Evolutionary conservation across 106 monocot genomes (phyloP), one percentile per base, ranked within the genome.

Genomic region (Iris macrosiphon): DNA sequence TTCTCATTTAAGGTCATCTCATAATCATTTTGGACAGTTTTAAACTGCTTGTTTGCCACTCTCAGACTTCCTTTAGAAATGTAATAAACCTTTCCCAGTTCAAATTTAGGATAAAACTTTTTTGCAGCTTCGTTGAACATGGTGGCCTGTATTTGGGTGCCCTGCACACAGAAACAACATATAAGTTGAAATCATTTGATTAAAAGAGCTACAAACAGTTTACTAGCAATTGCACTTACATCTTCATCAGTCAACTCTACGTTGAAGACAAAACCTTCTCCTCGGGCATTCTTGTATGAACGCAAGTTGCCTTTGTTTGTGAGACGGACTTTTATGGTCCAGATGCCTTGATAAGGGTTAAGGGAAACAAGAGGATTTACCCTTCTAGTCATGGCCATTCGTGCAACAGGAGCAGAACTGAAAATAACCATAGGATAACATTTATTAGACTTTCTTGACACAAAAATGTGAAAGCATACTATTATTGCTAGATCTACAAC

Each of bases 51-150:
- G 51, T 98, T 98, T 57, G 90, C 98, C 62, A 91, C 69, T 59
- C 58, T 87, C 12, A 98, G 83, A 29, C 72, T 73, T 24, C 91
- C 88, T 60, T 79, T 94, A 6, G 89, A 81, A 49, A 91, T 71
- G 57, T 98, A 87, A 47, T 98, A 98, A 4, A 98, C 90, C 64
- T 87, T 98, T 45, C 98, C 87, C 42, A 83, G 31, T 34, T 98
- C 86, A 78, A 98, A 87, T 52, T 45, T 83, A 8, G 83, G 75
- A 35, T 83, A 87, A 45, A 98, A 98, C 35, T 84, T 98, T 24
- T 59, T 85, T 30, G 95, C 95, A 39, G 95, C 81, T 72, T 89
- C 95, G 67, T 96, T 96, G 30, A 96, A 96, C 89, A 89, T 89
- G 16, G 98, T 91, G 0, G 90, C 87, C 52, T 91, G 91, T 55